Base-by-base conservation (phyloP, 2,329 filamentous ascomycete genomes). In the Neofusicoccum parvum region DNA sequence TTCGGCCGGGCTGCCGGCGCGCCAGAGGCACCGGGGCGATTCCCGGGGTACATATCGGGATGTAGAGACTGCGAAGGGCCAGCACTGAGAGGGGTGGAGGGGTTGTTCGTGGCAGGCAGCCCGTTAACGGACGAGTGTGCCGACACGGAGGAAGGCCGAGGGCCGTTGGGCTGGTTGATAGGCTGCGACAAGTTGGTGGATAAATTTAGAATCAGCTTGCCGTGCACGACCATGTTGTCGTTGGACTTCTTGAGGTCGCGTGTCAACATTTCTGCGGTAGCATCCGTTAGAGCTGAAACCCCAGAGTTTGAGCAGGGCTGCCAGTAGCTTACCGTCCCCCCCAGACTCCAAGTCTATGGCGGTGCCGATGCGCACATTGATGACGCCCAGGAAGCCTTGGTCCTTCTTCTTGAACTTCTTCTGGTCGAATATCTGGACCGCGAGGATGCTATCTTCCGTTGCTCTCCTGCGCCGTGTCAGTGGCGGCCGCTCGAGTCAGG, bases 371-470 rank as follows among this genome's bases (percentile, higher is more conserved):
- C 94, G 90, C 72, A 99, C 91, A 78, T 99, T 99, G 75, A 99
- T 97, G 64, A 99, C 95, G 66, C 95, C 95, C 6, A 99, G 85
- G 76, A 99, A 99, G 9, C 95, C 95, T 78, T 99, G 95, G 73
- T 99, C 95, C 92, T 98, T 99, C 88, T 99, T 99, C 86, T 99
- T 99, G 83, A 99, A 99, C 82, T 99, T 99, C 84, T 97, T 97
- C 81, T 99, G 95, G 80, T 99, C 95, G 77, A 99, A 99, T 64
- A 99, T 97, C 77, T 99, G 95, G 53, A 99, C 94, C 7, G 95
- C 95, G 54, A 99, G 85, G 74, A 99, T 97, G 78, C 94, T 96
- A 74, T 97, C 94, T 78, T 99, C 95, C 68, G 90, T 95, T 67
- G 92, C 94, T 77, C 87, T 87, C 83, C 95, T 98, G 76, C 62